Conservation (phyloP, 2,329 filamentous ascomycete genomes). For the Alternaria solani region DNA sequence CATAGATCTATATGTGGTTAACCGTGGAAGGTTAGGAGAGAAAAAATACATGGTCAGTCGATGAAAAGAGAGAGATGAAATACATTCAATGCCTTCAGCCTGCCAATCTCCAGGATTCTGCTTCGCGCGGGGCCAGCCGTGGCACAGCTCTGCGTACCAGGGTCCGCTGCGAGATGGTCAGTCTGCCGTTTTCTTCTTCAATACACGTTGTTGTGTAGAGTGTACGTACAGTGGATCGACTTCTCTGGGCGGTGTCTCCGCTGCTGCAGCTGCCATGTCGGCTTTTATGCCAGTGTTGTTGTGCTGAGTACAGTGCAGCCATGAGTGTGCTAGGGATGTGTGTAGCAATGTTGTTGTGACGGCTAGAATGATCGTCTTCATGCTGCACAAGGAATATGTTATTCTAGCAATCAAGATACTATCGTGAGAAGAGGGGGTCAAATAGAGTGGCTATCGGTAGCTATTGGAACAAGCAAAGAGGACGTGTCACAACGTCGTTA, state of each 20-base stretch:
- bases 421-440: background rate
- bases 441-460: background rate
- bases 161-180: slow-evolving; percentile 11
- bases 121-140: slow-evolving; percentile 21
- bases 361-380: background rate
- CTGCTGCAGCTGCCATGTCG: background rate
- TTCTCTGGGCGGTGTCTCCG: background rate
- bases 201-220: background rate
- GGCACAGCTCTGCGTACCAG: slow-evolving; percentile 15
- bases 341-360: slow-evolving; percentile 5
- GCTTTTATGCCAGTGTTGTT: slow-evolving; percentile 25
- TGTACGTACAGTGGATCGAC: background rate
- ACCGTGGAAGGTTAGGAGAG: too few species aligned
- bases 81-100: background rate
- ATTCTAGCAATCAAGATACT: accelerated
- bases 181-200: background rate
- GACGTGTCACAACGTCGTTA: background rate
- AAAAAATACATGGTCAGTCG: too few species aligned
- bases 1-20: background rate
- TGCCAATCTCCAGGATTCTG: slow-evolving; percentile 14
- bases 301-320: slow-evolving; percentile 35
- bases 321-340: slow-evolving; percentile 33
- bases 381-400: background rate
- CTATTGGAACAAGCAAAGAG: background rate
- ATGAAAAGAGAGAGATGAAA: too few species aligned